phyloP scores from a whole-genome alignment of 495 filamentous ascomycete species.

The Xylona heveae region DNA sequence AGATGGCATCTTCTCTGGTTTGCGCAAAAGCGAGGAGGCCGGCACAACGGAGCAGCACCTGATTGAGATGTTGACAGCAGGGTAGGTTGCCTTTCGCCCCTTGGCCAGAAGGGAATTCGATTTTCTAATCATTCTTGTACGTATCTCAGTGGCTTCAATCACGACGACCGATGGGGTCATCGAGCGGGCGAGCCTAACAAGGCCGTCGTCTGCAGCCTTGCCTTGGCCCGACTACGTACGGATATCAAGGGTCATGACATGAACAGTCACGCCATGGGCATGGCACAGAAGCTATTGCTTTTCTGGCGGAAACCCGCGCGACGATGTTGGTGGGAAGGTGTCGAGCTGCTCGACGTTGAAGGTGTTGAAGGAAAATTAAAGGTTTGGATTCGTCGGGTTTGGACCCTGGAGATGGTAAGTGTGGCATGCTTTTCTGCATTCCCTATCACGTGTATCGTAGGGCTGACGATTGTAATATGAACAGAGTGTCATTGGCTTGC shows the following conservation, averaged over 20 bases:
- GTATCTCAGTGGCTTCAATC: slow-evolving; percentile 65
- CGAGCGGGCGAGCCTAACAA: slow-evolving; percentile 92
- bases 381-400: slow-evolving; percentile 93
- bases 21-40: slow-evolving; percentile 84
- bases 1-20: slow-evolving; percentile 86
- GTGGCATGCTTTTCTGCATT: background rate
- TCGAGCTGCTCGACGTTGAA: slow-evolving; percentile 78
- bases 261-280: slow-evolving; percentile 66
- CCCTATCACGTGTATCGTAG: background rate
- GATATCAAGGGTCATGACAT: slow-evolving; percentile 62
- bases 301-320: slow-evolving; percentile 97
- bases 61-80: slow-evolving; percentile 98
- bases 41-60: slow-evolving; percentile 96
- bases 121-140: slow-evolving; percentile 5
- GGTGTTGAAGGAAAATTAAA: slow-evolving; percentile 84
- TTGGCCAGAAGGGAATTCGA: too few species aligned
- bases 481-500: slow-evolving; percentile 16
- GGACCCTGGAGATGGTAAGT: slow-evolving; percentile 93
- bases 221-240: slow-evolving; percentile 76
- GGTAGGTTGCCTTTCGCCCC: slow-evolving; percentile 30
- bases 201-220: slow-evolving; percentile 92
- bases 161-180: slow-evolving; percentile 88
- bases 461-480: background rate
- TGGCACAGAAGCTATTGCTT: slow-evolving; percentile 94
- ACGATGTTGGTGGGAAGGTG: slow-evolving; percentile 97